Evolutionary conservation across 805 yeast species (phyloP).

Genomic region (Ogataea kodamae): DNA sequence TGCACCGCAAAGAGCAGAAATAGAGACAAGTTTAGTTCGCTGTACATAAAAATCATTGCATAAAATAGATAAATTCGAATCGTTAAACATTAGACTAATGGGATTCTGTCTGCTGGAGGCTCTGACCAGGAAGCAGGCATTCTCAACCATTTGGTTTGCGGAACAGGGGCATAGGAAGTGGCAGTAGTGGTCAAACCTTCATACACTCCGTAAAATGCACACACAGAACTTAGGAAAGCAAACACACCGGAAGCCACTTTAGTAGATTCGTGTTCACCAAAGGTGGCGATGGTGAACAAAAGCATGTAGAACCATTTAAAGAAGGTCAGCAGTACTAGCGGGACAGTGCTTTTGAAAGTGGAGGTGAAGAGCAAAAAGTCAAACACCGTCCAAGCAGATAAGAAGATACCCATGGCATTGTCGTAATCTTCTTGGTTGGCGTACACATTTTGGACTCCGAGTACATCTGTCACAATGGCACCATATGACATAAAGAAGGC

Average conservation of each 20-base stretch:
- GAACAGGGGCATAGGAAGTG: slow-evolving; percentile 26
- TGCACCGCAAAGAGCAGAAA: slow-evolving; percentile 36
- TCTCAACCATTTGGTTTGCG: slow-evolving; percentile 30
- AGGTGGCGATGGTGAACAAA: slow-evolving; percentile 39
- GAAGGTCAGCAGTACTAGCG: slow-evolving; percentile 37
- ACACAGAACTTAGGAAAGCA: slow-evolving; percentile 38
- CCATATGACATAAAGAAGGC: slow-evolving; percentile 49
- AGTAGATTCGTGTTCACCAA: slow-evolving; percentile 32
- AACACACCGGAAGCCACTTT: slow-evolving; percentile 43
- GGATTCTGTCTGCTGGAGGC: slow-evolving; percentile 19
- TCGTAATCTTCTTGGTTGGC: slow-evolving; percentile 31
- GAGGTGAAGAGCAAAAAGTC: slow-evolving; percentile 40
- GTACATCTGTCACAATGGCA: slow-evolving; percentile 39
- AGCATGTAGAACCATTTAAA: slow-evolving; percentile 41
- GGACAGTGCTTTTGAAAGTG: slow-evolving; percentile 43
- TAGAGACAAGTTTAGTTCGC: slow-evolving; percentile 2
- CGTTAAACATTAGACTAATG: slow-evolving; percentile 15
- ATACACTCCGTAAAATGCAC: slow-evolving; percentile 43
- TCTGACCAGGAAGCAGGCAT: slow-evolving; percentile 31
- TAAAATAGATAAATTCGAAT: not conserved
- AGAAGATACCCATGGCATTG: slow-evolving; percentile 45
- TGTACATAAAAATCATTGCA: slow-evolving; percentile 17
- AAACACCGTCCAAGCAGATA: slow-evolving; percentile 48
- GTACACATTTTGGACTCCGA: slow-evolving; percentile 42
- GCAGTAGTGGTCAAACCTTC: slow-evolving; percentile 35